phyloP scores from a whole-genome alignment of 441 rosid species.

The Pelargonium cotyledonis region DNA sequence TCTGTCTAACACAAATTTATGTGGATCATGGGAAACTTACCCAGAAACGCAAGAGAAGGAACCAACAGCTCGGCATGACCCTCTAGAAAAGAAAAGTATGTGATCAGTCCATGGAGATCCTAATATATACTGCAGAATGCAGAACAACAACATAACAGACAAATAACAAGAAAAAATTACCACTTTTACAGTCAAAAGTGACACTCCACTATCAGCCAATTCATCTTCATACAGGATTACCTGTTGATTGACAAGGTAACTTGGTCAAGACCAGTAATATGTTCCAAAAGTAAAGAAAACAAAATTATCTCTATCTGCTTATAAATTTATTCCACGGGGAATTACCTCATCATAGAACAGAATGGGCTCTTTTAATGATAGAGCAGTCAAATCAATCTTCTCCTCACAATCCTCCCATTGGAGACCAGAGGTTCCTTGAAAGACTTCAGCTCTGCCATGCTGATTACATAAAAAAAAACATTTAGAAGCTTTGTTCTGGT shows the following conservation, averaged over 20 bases:
- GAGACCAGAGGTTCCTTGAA: slow-evolving; percentile 29
- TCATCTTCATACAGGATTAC: slow-evolving; percentile 95
- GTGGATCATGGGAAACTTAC: slow-evolving; percentile 36
- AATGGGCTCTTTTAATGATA: slow-evolving; percentile 87
- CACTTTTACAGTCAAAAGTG: slow-evolving; percentile 95
- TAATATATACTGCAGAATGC: slow-evolving; percentile 6
- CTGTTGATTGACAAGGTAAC: slow-evolving; percentile 34
- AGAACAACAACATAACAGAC: slow-evolving; percentile 4
- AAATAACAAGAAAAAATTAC: slow-evolving; percentile 35
- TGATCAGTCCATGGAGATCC: slow-evolving; percentile 16
- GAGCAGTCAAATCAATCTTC: slow-evolving; percentile 60
- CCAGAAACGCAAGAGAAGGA: slow-evolving; percentile 94
- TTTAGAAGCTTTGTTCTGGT: background rate
- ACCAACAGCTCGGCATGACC: slow-evolving; percentile 97
- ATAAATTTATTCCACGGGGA: slow-evolving; percentile 4
- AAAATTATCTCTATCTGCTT: background rate
- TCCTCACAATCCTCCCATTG: slow-evolving; percentile 78
- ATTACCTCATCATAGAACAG: slow-evolving; percentile 91
- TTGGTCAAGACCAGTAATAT: slow-evolving; percentile 16
- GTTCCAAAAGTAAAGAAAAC: slow-evolving; percentile 11
- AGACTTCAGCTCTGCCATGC: slow-evolving; percentile 26
- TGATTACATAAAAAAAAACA: slow-evolving; percentile 23
- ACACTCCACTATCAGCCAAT: slow-evolving; percentile 91
- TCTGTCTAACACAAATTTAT: background rate
- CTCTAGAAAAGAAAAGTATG: slow-evolving; percentile 49